Percentiles rank a stretch among this genome's conserved stretches.
phyloP scores from a whole-genome alignment of 2,329 filamentous ascomycete genomes.

The Arthrobotrys pseudoclavata region DNA sequence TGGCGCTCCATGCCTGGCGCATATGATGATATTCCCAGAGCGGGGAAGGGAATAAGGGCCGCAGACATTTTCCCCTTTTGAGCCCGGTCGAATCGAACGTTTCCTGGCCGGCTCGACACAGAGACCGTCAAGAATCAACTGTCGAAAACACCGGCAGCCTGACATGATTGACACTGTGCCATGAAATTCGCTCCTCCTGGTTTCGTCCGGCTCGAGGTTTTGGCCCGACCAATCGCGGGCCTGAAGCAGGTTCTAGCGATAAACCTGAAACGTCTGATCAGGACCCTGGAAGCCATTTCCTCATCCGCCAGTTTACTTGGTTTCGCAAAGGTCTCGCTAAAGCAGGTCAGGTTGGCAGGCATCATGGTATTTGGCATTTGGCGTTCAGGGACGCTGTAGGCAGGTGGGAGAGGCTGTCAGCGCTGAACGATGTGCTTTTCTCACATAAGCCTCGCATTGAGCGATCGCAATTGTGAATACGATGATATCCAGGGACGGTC shows the following conservation, averaged over 20 bases:
- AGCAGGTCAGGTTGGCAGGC: slow-evolving; percentile 28
- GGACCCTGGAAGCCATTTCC: slow-evolving; percentile 55
- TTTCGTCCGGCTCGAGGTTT: slow-evolving; percentile 40
- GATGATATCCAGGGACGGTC: not conserved
- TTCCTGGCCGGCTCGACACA: slow-evolving; percentile 16
- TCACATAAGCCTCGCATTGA: slow-evolving; percentile 41
- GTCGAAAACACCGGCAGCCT: slow-evolving; percentile 38
- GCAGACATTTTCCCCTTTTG: slow-evolving; percentile 39
- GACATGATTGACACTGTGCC: slow-evolving; percentile 47
- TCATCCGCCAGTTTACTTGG: slow-evolving; percentile 50
- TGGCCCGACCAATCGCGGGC: slow-evolving; percentile 38
- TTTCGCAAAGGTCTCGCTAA: slow-evolving; percentile 57
- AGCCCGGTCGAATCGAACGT: slow-evolving; percentile 16
- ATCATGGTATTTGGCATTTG: slow-evolving; percentile 32
- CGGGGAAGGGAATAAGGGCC: slow-evolving; percentile 41
- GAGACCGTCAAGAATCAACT: slow-evolving; percentile 7
- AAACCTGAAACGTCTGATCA: slow-evolving; percentile 60
- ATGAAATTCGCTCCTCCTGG: slow-evolving; percentile 57
- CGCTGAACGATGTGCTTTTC: not conserved
- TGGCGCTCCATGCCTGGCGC: slow-evolving; percentile 36
- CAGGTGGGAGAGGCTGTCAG: slow-evolving; percentile 11
- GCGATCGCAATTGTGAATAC: slow-evolving; percentile 47
- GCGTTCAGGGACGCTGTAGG: not conserved
- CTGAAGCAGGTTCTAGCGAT: slow-evolving; percentile 47
- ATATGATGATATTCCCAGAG: slow-evolving; percentile 26